Conservation (phyloP, 192 early-diverging fungal genomes). For the Entomortierella chlamydospora region DNA sequence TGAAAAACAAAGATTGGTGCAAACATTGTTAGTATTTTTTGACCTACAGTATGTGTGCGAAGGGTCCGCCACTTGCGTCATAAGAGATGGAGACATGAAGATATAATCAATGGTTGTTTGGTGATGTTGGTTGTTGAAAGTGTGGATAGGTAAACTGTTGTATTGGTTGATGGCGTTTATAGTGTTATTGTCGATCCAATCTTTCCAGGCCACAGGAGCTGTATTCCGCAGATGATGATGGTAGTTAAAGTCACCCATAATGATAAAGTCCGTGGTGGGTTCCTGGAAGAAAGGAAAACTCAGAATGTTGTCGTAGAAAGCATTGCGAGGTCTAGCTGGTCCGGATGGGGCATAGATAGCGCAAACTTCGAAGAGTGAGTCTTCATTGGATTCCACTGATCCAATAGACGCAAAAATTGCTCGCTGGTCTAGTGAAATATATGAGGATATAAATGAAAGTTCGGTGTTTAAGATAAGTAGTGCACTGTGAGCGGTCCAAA, state of each 20-base stretch:
- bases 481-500: neutral
- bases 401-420: slow-evolving; percentile 6
- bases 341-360: neutral
- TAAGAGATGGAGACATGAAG: too few species aligned
- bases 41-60: too few species aligned
- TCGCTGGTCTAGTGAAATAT: neutral
- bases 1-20: too few species aligned
- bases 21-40: too few species aligned
- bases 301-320: neutral
- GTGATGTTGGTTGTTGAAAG: too few species aligned
- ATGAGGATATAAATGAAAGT: neutral
- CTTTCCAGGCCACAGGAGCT: neutral
- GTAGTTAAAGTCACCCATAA: slow-evolving; percentile 1
- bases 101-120: too few species aligned
- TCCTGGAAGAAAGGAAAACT: neutral
- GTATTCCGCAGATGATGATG: neutral
- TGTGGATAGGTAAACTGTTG: too few species aligned
- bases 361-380: neutral
- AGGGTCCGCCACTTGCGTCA: too few species aligned
- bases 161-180: too few species aligned
- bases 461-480: neutral
- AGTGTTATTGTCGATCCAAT: slow-evolving; percentile 3
- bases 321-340: neutral
- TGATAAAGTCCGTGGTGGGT: neutral
- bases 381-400: neutral